Conservation (phyloP, 2,329 filamentous ascomycete genomes). For the Mariannaea elegans region DNA sequence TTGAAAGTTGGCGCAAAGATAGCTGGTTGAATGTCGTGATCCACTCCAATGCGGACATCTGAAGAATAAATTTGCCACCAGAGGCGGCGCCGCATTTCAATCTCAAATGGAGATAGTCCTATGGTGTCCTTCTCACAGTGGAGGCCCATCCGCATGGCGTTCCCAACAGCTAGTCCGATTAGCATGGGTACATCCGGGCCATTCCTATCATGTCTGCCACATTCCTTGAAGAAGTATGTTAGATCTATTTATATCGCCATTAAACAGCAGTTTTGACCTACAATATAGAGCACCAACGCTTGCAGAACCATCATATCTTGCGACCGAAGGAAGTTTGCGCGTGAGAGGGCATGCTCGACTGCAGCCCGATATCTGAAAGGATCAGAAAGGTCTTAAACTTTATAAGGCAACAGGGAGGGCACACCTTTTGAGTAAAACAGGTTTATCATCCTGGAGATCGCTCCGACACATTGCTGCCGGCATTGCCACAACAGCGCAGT, state of each 20-base stretch:
- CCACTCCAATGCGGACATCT: slow-evolving; percentile 60
- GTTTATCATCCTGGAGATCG: slow-evolving; percentile 8
- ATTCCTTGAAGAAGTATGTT: too few relatives aligned
- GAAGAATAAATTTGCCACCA: slow-evolving; percentile 63
- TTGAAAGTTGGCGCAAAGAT: slow-evolving; percentile 10
- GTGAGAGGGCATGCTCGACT: slow-evolving; percentile 10
- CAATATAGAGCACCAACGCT: slow-evolving; percentile 27
- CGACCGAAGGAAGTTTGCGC: slow-evolving; percentile 20
- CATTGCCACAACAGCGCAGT: slow-evolving; percentile 14
- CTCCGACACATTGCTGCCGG: slow-evolving; percentile 9
- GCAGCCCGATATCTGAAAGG: not conserved
- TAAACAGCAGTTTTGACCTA: too few relatives aligned
- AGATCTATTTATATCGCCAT: too few relatives aligned
- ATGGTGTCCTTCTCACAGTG: slow-evolving; percentile 44
- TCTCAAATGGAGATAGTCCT: slow-evolving; percentile 58
- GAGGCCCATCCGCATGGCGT: slow-evolving; percentile 33
- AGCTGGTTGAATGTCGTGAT: slow-evolving; percentile 52
- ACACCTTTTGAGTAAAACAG: slow-evolving; percentile 10
- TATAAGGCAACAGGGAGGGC: not conserved
- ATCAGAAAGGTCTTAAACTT: not conserved
- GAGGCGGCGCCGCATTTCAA: slow-evolving; percentile 60
- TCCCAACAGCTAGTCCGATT: slow-evolving; percentile 25
- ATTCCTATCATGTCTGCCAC: slow-evolving; percentile 13
- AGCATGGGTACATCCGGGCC: slow-evolving; percentile 19
- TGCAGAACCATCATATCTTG: slow-evolving; percentile 22